Percentiles rank a stretch among this genome's conserved stretches.
These are phyloP conservation scores for Flaveria robusta DNA, from an alignment of 129 eudicot genomes.

Conservation along the genomic window DNA sequence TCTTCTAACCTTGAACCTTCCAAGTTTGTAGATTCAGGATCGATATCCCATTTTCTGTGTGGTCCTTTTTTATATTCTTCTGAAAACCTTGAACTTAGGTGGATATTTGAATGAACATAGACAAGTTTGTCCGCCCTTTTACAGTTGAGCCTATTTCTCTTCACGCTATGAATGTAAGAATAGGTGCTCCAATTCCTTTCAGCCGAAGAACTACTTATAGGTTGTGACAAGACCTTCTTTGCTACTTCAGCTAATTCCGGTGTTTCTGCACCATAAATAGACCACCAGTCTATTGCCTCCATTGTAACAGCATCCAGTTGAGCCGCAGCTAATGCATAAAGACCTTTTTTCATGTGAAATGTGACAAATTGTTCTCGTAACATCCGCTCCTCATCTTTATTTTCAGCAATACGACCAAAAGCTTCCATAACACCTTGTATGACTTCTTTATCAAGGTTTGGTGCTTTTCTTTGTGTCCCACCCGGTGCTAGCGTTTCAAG, in stretches of 20 bases:
- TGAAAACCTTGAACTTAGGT: not conserved
- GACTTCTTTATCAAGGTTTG: slow-evolving; percentile 11
- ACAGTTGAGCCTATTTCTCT: not conserved
- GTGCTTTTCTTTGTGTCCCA: not conserved
- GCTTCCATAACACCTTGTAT: slow-evolving; percentile 11
- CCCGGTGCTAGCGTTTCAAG: slow-evolving; percentile 16
- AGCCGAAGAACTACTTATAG: not conserved
- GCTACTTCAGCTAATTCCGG: slow-evolving; percentile 15
- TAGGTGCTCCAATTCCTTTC: not conserved
- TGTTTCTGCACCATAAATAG: slow-evolving; percentile 16
- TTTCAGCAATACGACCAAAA: not conserved
- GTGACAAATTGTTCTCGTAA: slow-evolving; percentile 16
- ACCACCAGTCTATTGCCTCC: slow-evolving; percentile 10
- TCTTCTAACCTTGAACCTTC: no score
- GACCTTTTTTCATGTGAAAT: slow-evolving; percentile 24
- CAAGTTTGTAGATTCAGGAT: no score
- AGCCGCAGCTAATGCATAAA: not conserved
- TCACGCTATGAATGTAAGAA: not conserved
- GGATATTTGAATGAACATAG: not conserved
- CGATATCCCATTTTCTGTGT: no score
- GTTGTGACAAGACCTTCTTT: not conserved
- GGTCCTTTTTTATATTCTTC: not conserved
- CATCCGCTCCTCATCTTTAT: not conserved
- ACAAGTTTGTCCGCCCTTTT: not conserved
- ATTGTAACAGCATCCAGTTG: slow-evolving; percentile 15